Base-by-base conservation (phyloP, 192 early-diverging fungal species). In the Backusella tarrabulga region DNA sequence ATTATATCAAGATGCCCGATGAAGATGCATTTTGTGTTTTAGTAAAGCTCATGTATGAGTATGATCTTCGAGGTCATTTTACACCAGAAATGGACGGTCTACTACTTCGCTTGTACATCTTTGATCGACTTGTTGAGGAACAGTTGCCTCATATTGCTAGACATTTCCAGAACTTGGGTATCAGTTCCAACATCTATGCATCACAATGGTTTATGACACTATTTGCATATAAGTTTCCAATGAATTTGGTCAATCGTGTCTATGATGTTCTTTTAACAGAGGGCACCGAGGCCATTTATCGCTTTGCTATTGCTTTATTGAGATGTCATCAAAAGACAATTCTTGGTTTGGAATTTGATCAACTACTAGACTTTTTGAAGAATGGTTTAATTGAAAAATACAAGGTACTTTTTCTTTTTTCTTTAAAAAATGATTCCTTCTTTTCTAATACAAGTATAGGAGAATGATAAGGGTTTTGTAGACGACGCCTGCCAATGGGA, bases 171-270 rank as follows among this genome's bases (percentile, higher is more conserved):
- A 77, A 86, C 68, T 94, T 96, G 78, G 96, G 96, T 63, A 88
- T 99, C 17, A 84, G 89, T 52, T 90, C 94, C 9, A 96, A 91
- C 72, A 99, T 98, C 96, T 99, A 97, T 76, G 97, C 97, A 4
- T 96, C 96, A 34, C 98, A 98, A 80, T 99, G 98, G 98, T 96
- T 98, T 84, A 96, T 99, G 95, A 99, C 98, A 3, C 79, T 98
- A 73, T 99, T 99, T 87, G 97, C 98, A 1, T 99, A 97, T 86
- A 94, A 96, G 35, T 97, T 99, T 83, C 98, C 98, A 9, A 86
- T 98, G 32, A 89, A 93, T 34, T 83, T 97, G 50, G 96, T 98
- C 11, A 93, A 94, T 77, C 89, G 97, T 2, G 92, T 99, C 66
- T 94, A 94, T 76, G 98, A 99, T 84, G 90, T 97, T n/a, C 87